Conservation (phyloP, 202 grass and related monocot species). For the Musa balbisiana region DNA sequence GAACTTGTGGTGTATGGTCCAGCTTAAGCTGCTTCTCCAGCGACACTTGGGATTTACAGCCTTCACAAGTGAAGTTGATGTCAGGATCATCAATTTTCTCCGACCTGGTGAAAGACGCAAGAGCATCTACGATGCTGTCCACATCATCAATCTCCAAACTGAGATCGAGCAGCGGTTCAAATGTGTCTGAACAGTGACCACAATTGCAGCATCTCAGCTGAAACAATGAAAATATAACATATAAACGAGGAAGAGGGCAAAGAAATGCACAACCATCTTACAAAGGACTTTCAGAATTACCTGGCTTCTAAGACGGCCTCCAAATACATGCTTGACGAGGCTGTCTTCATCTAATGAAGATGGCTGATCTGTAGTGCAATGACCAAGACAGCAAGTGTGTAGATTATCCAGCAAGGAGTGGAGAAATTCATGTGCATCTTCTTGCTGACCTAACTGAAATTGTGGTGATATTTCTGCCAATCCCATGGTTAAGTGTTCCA, state of each 20-base stretch:
- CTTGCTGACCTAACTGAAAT: constrained; percentile 68
- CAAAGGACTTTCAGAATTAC: constrained; percentile 11
- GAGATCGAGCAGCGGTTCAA: constrained; percentile 84
- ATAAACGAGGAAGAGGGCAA: background rate
- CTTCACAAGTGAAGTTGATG: constrained; percentile 61
- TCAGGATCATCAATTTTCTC: constrained; percentile 72
- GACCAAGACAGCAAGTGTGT: constrained; percentile 47
- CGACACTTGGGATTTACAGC: constrained; percentile 52
- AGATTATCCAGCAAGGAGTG: constrained; percentile 67
- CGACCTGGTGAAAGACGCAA: constrained; percentile 77
- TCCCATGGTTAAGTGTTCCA: constrained; percentile 38
- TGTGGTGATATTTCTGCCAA: constrained; percentile 60
- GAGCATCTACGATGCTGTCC: constrained; percentile 43
- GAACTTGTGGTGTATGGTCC: constrained; percentile 56
- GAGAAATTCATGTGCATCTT: constrained; percentile 90
- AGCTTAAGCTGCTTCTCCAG: constrained; percentile 74
- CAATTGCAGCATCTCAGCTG: constrained; percentile 72
- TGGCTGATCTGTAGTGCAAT: constrained; percentile 25
- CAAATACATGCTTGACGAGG: constrained; percentile 81
- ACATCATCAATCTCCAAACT: constrained; percentile 79
- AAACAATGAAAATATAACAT: constrained; percentile 15
- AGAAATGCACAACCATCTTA: background rate
- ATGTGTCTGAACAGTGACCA: constrained; percentile 65
- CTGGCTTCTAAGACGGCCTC: constrained; percentile 74
- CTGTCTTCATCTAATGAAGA: constrained; percentile 52